A percentile compares a stretch with the other conserved stretches of the same genome.
phyloP scores from a whole-genome alignment of 805 yeast genomes.

The Ogataea dorogensis region DNA sequence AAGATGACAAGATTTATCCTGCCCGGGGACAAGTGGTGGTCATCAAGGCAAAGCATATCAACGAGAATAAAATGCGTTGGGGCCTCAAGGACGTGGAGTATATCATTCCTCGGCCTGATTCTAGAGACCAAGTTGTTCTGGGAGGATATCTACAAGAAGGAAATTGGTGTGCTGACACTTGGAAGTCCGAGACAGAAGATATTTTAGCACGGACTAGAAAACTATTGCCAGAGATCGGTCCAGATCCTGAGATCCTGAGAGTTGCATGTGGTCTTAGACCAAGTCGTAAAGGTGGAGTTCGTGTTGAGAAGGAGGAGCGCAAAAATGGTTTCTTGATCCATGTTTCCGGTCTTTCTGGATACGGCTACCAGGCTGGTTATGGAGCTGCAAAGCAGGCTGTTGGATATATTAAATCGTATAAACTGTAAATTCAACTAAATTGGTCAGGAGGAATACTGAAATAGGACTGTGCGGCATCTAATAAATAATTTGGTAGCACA shows the following conservation, averaged over 20 bases:
- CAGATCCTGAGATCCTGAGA: conserved; percentile 51
- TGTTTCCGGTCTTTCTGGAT: conserved; percentile 69
- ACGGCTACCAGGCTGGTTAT: conserved; percentile 65
- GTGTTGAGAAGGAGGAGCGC: conserved; percentile 57
- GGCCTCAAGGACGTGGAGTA: conserved; percentile 63
- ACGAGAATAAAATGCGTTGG: conserved; percentile 59
- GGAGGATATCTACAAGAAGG: conserved; percentile 73
- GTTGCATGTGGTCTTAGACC: conserved; percentile 79
- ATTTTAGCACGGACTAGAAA: conserved; percentile 49
- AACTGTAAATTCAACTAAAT: conserved; percentile 5
- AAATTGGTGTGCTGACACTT: conserved; percentile 62
- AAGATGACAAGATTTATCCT: conserved; percentile 62
- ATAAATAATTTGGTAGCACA: conserved; percentile 31
- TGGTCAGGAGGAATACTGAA: conserved; percentile 1
- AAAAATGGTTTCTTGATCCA: conserved; percentile 53
- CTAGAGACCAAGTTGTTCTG: conserved; percentile 63
- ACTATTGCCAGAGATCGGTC: conserved; percentile 48
- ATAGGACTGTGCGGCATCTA: conserved; percentile 23
- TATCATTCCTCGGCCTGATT: conserved; percentile 67
- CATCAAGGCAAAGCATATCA: conserved; percentile 65
- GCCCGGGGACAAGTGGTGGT: conserved; percentile 81
- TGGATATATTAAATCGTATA: conserved; percentile 6
- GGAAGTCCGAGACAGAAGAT: conserved; percentile 45
- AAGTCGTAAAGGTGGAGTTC: conserved; percentile 68
- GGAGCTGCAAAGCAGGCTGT: conserved; percentile 59